Conservation (phyloP, 768 basidiomycete species). For the Panaeolus papilionaceus region DNA sequence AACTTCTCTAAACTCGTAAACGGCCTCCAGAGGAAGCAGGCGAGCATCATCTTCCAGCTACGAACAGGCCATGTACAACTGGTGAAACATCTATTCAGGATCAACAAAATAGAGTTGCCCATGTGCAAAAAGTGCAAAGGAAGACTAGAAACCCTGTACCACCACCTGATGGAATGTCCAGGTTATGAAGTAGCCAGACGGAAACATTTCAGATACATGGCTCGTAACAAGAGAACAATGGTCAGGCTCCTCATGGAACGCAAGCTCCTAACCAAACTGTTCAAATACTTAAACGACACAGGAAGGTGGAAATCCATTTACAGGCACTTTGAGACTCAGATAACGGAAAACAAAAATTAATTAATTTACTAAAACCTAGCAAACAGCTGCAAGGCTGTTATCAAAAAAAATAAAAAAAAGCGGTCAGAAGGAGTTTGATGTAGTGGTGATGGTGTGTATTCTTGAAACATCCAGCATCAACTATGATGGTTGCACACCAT, state of each 20-base stretch:
- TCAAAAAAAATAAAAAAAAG: no score
- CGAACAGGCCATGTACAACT: conserved; percentile 38
- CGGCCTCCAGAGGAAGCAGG: conserved; percentile 21
- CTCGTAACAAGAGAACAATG: neutral
- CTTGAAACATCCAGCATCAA: no score
- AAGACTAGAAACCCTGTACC: conserved; percentile 33
- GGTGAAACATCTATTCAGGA: conserved; percentile 34
- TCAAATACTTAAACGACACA: neutral
- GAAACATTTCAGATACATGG: neutral
- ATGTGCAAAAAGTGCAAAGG: conserved; percentile 33
- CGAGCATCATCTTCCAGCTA: conserved; percentile 37
- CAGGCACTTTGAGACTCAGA: no score
- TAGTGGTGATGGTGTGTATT: no score
- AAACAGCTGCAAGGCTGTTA: no score
- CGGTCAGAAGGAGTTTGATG: no score
- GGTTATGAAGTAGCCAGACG: conserved; percentile 20
- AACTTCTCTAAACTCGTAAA: conserved; percentile 22
- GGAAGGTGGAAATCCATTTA: neutral
- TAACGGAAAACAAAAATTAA: no score
- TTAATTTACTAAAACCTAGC: no score
- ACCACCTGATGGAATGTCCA: conserved; percentile 37
- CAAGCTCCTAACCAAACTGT: neutral
- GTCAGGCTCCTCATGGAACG: neutral
- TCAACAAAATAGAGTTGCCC: conserved; percentile 31
- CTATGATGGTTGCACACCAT: no score